Base-by-base conservation (phyloP, 495 filamentous ascomycete genomes). In the Penicillium cosmopolitanum region DNA sequence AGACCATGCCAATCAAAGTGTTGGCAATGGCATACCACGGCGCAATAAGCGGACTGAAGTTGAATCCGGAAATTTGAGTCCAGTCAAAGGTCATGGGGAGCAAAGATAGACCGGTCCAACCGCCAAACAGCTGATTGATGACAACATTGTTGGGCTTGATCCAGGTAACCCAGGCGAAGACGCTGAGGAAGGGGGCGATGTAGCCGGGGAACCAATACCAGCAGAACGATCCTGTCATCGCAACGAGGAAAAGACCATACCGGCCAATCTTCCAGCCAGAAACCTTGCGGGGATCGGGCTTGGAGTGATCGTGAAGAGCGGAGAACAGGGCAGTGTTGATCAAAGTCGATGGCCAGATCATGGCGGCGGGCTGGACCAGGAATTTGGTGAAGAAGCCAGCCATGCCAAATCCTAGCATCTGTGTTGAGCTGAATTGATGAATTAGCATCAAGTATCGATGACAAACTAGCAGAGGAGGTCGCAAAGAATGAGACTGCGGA, bases 291-390 rank as follows among this genome's bases (percentile, higher is more conserved):
- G 86, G 83, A 57, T 89, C 83, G 2, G 85, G 78, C 48, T 70
- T 74, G 10, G 77, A 77, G 61, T 83, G 81, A 59, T 91, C 88
- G 60, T 92, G 88, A 66, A 91, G 85, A 15, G 87, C 87, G 50
- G 84, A 83, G 76, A 92, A 88, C 9, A 92, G 73, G 5, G 87
- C 77, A 0, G 85, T 80, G 18, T 83, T 83, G 60, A 88, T 85
- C 18, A 92, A 74, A 48, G 80, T 88, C 2, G 76, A 77, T 1
- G 89, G 89, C 87, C 88, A 92, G 50, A 92, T 90, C 87, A 91
- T 90, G 9, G 88, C 82, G 3, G 87, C 86, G 5, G 68, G 71
- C 19, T 57, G 19, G 38, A 91, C 87, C 43, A 91, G 70, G 62
- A 86, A 88, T 16, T 83, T 78, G 51, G 84, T 80, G 53, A 85